Evolutionary conservation across 441 rosid species (phyloP).

Genomic region (Cnidoscolus chayamansa): DNA sequence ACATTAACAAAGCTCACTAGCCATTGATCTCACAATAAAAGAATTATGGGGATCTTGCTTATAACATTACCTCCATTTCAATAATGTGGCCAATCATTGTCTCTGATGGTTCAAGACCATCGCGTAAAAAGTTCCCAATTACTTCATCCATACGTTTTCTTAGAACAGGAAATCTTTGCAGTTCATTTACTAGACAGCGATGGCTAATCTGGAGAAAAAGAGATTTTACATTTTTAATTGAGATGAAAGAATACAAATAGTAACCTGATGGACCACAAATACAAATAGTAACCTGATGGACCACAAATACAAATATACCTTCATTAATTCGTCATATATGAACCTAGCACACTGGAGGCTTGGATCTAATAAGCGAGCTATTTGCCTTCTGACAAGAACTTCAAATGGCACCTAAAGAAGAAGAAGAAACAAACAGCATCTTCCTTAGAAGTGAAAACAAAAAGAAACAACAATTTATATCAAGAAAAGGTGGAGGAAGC

Average conservation of each 20-base stretch:
- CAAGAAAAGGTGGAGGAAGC: background rate
- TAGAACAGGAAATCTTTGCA: constrained; percentile 79
- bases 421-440: background rate
- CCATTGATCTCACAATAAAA: too few relatives aligned
- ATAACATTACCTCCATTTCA: constrained; percentile 80
- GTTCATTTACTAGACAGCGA: constrained; percentile 64
- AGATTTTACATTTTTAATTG: constrained; percentile 10
- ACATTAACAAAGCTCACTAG: too few relatives aligned
- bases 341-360: constrained; percentile 96
- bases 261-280: background rate
- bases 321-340: constrained; percentile 80
- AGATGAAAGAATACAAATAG: constrained; percentile 7
- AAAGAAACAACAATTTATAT: background rate
- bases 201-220: constrained; percentile 74
- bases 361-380: constrained; percentile 85
- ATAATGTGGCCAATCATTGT: constrained; percentile 86
- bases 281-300: background rate
- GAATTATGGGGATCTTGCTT: background rate
- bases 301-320: constrained; percentile 41
- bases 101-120: constrained; percentile 94
- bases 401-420: constrained; percentile 78
- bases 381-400: constrained; percentile 90
- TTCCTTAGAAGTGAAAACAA: background rate
- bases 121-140: constrained; percentile 73
- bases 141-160: constrained; percentile 94